Base-by-base conservation (phyloP, 2,329 filamentous ascomycete species). In the Allantophomopsis cytisporea region DNA sequence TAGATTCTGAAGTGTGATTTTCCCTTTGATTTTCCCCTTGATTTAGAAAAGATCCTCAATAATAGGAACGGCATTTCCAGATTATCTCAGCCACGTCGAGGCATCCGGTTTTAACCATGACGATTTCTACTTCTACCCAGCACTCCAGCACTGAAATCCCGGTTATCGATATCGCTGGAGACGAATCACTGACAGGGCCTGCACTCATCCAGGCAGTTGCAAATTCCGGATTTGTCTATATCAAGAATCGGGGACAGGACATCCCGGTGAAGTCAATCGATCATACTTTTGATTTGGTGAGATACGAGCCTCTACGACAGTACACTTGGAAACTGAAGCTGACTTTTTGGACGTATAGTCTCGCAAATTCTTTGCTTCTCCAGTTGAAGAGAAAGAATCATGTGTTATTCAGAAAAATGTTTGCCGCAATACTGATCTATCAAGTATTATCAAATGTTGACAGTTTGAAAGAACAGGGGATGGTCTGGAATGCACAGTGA, bases 401-500 rank as follows among this genome's bases (percentile, higher is more conserved):
- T 94, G 80, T 54, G 73, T 72, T 10, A 94, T 95, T 46, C 69
- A 76, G 50, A 76, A 76, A 20, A 70, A 70, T 57, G 66, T 68
- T 48, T 41, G 56, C 53, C 12, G 17, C 39, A 2, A 30, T n/a
- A 12, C 2, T 34, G 14, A 11, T n/a, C 23, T 28, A 28, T 28
- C 20, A 10, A 6, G 11, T 3, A 28, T 28, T 10, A 10, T 28
- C 23, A 28, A 33, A 28, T 2, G 11, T 21, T 28, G 6, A 18
- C 37, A 56, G 56, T 44, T 62, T 61, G 59, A 59, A 69, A 91
- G 64, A 96, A 96, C 54, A 75, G 78, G 33, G 91, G 89, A 43
- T 98, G 88, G 87, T 75, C 83, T 2, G 77, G 76, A 13, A 88
- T 94, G 82, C 82, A 89, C 52, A 76, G 76, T 11, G 89, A 98